Conservation (phyloP, 2,329 filamentous ascomycete species). For the Botrytis sinoallii region DNA sequence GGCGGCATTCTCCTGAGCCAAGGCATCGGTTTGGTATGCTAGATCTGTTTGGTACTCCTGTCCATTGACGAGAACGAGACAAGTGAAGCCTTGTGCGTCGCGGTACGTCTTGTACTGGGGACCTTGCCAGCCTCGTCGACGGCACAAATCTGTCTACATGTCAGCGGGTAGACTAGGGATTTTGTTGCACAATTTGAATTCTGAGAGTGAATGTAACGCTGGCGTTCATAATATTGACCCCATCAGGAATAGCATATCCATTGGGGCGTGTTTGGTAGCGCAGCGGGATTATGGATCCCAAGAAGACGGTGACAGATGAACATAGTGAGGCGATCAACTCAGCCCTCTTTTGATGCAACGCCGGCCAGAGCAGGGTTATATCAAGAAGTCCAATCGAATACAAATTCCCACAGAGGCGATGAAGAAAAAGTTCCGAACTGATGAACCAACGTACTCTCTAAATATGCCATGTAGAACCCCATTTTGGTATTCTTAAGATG, state of each 20-base stretch:
- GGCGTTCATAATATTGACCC: slow-evolving; percentile 1
- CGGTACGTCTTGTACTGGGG: slow-evolving; percentile 83
- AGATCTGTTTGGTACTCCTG: slow-evolving; percentile 93
- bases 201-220: slow-evolving; percentile 7
- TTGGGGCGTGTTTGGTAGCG: neutral
- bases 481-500: slow-evolving; percentile 43
- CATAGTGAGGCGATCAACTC: slow-evolving; percentile 16
- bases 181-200: slow-evolving; percentile 22
- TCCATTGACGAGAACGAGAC: slow-evolving; percentile 91
- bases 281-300: slow-evolving; percentile 16
- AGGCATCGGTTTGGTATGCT: slow-evolving; percentile 73
- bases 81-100: slow-evolving; percentile 73
- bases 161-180: slow-evolving; percentile 29
- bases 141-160: slow-evolving; percentile 72
- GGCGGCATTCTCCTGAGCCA: slow-evolving; percentile 89
- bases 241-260: slow-evolving; percentile 16
- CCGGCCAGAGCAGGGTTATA: slow-evolving; percentile 6
- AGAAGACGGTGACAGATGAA: slow-evolving; percentile 1
- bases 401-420: slow-evolving; percentile 29
- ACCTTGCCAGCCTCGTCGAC: slow-evolving; percentile 89
- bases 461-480: slow-evolving; percentile 60
- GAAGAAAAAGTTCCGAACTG: slow-evolving; percentile 25
- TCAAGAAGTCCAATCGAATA: slow-evolving; percentile 24
- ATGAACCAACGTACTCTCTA: slow-evolving; percentile 38
- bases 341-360: slow-evolving; percentile 17